A percentile compares a stretch with the other conserved stretches of the same genome.
Evolutionary conservation across 768 basidiomycete species (phyloP).

Genomic region (Rhizopogon sp.): DNA sequence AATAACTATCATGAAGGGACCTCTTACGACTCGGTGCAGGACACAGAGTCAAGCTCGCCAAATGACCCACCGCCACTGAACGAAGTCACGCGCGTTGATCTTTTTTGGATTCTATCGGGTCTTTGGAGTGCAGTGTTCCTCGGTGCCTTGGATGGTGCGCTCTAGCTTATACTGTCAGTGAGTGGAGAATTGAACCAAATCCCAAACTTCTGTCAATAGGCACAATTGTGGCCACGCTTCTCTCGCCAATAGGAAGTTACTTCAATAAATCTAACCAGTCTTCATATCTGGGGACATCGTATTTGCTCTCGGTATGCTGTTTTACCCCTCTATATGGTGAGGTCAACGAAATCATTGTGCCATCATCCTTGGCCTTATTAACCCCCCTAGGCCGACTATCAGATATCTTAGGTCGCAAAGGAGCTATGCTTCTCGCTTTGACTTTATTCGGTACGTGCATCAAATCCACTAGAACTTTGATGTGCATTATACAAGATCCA

Average conservation of each 20-base stretch:
- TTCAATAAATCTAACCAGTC: constrained; percentile 77
- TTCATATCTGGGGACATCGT: constrained; percentile 86
- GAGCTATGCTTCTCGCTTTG: constrained; percentile 81
- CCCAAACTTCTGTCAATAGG: constrained; percentile 29
- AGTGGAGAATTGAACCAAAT: background rate
- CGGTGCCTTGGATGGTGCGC: constrained; percentile 77
- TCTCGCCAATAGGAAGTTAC: constrained; percentile 81
- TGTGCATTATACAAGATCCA: constrained; percentile 26
- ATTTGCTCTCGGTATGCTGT: constrained; percentile 84
- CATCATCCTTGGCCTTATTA: constrained; percentile 4
- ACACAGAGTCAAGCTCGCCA: constrained; percentile 23
- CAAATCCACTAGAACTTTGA: constrained; percentile 8
- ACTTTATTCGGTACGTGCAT: constrained; percentile 67
- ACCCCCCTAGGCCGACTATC: constrained; percentile 63
- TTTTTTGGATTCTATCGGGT: constrained; percentile 68
- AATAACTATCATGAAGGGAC: constrained; percentile 32
- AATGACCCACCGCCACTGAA: constrained; percentile 30
- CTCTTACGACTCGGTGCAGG: constrained; percentile 42
- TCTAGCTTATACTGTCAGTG: constrained; percentile 1
- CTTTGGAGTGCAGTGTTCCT: constrained; percentile 83
- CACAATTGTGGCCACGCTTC: constrained; percentile 82
- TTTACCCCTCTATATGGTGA: constrained; percentile 86
- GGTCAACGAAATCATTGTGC: constrained; percentile 11
- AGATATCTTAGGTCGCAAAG: constrained; percentile 81
- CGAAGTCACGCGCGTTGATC: constrained; percentile 48